phyloP scores from a whole-genome alignment of 768 basidiomycete species.

The Lactifluus subvellereus region DNA sequence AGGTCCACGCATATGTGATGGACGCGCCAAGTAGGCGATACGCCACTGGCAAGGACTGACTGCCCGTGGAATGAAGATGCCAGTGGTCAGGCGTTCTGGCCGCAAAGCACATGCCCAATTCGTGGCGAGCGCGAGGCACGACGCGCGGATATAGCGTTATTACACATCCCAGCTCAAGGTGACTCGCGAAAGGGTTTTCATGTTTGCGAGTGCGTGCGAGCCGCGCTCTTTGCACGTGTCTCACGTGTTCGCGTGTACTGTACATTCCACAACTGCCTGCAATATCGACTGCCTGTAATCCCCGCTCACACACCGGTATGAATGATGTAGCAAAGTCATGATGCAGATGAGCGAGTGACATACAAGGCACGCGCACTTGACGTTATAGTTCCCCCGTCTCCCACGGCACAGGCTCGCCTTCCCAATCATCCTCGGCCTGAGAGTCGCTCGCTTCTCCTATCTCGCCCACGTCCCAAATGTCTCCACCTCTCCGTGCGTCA shows the following conservation, averaged over 20 bases:
- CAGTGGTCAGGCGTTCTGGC: not conserved
- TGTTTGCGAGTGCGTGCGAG: not conserved
- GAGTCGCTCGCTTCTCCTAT: slow-evolving; percentile 34
- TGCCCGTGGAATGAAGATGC: not conserved
- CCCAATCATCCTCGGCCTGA: slow-evolving; percentile 47
- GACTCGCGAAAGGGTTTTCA: slow-evolving; percentile 10
- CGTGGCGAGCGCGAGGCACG: slow-evolving; percentile 16
- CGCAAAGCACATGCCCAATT: slow-evolving; percentile 9
- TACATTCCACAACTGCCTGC: slow-evolving; percentile 13
- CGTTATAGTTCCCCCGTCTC: slow-evolving; percentile 66
- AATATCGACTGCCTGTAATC: slow-evolving; percentile 1
- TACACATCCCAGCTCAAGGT: slow-evolving; percentile 4
- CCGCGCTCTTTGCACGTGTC: slow-evolving; percentile 19
- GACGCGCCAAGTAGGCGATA: not conserved
- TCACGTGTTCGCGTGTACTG: slow-evolving; percentile 23
- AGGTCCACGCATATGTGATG: slow-evolving; percentile 12
- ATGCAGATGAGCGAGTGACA: slow-evolving; percentile 29
- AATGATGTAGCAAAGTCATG: slow-evolving; percentile 13
- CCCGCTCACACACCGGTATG: slow-evolving; percentile 9
- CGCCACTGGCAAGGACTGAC: not conserved
- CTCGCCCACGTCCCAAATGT: slow-evolving; percentile 76
- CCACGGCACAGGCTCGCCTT: slow-evolving; percentile 79
- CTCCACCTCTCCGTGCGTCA: slow-evolving; percentile 58
- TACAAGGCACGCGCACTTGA: slow-evolving; percentile 17
- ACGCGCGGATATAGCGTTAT: slow-evolving; percentile 5